A percentile compares a stretch with the other conserved stretches of the same genome.
Conservation (phyloP, 129 eudicot genomes). For the Calendula officinalis region DNA sequence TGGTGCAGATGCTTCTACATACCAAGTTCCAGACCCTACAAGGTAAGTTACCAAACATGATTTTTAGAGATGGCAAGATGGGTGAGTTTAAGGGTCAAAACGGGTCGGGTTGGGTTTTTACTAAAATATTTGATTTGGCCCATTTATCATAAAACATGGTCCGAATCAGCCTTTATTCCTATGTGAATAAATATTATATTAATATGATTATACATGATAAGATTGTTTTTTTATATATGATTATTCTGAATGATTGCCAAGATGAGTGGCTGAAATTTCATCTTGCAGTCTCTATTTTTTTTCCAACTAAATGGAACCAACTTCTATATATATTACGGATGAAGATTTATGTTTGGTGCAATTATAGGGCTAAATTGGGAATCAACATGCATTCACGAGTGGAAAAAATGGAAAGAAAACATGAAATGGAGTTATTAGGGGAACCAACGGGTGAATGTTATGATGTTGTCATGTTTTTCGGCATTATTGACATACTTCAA, state of each 20-base stretch:
- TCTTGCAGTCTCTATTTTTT: no score
- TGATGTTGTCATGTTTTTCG: constrained; percentile 85
- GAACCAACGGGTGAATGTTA: constrained; percentile 87
- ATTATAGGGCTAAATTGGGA: constrained; percentile 68
- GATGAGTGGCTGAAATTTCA: background rate
- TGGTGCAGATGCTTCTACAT: constrained; percentile 41
- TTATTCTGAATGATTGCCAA: background rate
- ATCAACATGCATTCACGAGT: constrained; percentile 86
- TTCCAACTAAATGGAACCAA: background rate
- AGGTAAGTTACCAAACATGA: constrained; percentile 42
- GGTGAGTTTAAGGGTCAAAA: background rate
- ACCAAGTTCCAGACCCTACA: constrained; percentile 57
- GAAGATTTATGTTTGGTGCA: background rate
- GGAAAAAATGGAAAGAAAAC: constrained; percentile 63
- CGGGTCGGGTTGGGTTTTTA: background rate
- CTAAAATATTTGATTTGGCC: background rate
- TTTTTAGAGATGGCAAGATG: background rate
- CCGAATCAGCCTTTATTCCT: no score
- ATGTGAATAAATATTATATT: no score
- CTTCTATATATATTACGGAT: background rate
- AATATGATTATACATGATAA: no score
- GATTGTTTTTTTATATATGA: background rate
- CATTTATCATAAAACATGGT: no score
- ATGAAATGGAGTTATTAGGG: constrained; percentile 62
- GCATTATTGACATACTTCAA: constrained; percentile 93